Evolutionary conservation across 2,329 filamentous ascomycete species (phyloP).

Genomic region (Colletotrichum horii): DNA sequence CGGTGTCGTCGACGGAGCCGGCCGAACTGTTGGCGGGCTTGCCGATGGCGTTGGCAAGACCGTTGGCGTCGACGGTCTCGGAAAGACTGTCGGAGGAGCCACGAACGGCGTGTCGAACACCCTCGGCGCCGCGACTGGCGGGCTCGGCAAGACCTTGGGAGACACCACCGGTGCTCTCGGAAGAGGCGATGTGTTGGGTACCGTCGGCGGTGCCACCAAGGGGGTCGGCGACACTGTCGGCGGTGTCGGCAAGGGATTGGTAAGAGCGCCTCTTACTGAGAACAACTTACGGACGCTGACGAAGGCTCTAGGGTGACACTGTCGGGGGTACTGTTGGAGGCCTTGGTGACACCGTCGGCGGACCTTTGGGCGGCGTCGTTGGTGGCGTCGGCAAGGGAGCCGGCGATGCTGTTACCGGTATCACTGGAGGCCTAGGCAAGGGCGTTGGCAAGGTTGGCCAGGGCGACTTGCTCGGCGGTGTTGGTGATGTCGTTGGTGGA

Average conservation of each 20-base stretch:
- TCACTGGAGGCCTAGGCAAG: conserved; percentile 9
- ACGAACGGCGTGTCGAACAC: conserved; percentile 11
- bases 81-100: not conserved
- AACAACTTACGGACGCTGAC: not conserved
- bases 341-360: conserved; percentile 12
- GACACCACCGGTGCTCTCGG: conserved; percentile 14
- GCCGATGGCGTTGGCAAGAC: not conserved
- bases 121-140: conserved; percentile 4
- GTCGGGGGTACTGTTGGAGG: conserved; percentile 15
- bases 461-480: conserved; percentile 6
- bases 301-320: not conserved
- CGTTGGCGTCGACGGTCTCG: not conserved
- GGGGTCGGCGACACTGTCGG: conserved; percentile 16
- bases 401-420: conserved; percentile 14
- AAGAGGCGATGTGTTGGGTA: conserved; percentile 3
- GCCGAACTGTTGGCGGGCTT: not conserved
- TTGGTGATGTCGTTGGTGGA: conserved; percentile 13
- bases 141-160: conserved; percentile 1
- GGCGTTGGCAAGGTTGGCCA: conserved; percentile 14
- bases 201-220: conserved; percentile 1
- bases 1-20: not conserved
- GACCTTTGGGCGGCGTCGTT: conserved; percentile 11
- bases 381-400: conserved; percentile 15
- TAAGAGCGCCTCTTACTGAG: not conserved
- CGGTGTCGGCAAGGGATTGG: conserved; percentile 17